phyloP scores from a whole-genome alignment of 495 filamentous ascomycete species.

The Penicillium flavigenum region DNA sequence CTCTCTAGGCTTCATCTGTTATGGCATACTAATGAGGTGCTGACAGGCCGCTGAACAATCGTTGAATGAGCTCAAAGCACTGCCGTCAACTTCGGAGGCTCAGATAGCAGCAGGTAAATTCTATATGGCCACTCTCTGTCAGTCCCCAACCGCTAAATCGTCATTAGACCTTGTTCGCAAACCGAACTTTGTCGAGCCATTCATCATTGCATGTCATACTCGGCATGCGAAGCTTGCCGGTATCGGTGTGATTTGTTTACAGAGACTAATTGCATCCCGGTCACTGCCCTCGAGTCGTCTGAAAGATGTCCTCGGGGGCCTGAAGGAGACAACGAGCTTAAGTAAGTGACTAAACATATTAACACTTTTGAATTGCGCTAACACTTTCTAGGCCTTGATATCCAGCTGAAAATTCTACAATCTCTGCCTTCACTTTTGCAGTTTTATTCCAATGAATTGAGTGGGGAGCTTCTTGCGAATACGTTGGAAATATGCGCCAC shows the following conservation, averaged over 20 bases:
- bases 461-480: conserved; percentile 74
- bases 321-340: conserved; percentile 73
- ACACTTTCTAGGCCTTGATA: conserved; percentile 69
- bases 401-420: conserved; percentile 95
- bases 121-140: not conserved
- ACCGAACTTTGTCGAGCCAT: conserved; percentile 83
- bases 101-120: conserved; percentile 78
- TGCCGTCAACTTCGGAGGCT: conserved; percentile 73
- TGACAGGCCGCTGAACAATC: conserved; percentile 89
- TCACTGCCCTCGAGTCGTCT: conserved; percentile 72
- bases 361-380: conserved; percentile 18
- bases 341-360: conserved; percentile 38
- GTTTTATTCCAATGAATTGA: conserved; percentile 80
- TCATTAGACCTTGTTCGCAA: conserved; percentile 74
- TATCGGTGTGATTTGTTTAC: conserved; percentile 82
- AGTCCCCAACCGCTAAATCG: conserved; percentile 23
- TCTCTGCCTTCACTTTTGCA: conserved; percentile 88
- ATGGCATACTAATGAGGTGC: conserved; percentile 22
- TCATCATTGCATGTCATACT: conserved; percentile 86
- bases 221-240: conserved; percentile 85
- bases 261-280: conserved; percentile 77
- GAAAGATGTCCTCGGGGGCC: conserved; percentile 79
- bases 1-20: conserved; percentile 1
- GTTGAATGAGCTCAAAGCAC: conserved; percentile 78
- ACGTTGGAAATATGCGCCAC: conserved; percentile 88